Conservation (phyloP, 306 rosid genomes). For the Castanospermum australe region DNA sequence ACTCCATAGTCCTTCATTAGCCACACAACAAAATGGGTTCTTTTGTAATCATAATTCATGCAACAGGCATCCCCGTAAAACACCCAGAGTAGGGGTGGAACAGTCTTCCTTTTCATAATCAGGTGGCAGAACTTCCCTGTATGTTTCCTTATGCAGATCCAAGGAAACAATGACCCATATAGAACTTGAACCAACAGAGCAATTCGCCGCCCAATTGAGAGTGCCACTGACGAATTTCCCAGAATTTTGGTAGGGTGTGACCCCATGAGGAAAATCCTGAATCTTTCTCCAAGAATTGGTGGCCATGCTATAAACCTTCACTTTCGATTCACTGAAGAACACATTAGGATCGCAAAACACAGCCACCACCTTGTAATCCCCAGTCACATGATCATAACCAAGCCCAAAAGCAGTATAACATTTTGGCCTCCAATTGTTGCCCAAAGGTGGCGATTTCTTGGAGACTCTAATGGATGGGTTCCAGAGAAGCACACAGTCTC, state of each 20-base stretch:
- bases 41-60: slow-evolving; percentile 46
- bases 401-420: slow-evolving; percentile 54
- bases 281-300: slow-evolving; percentile 43
- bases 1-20: slow-evolving; percentile 47
- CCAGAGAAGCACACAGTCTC: slow-evolving; percentile 54
- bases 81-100: slow-evolving; percentile 44
- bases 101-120: slow-evolving; percentile 47
- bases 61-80: slow-evolving; percentile 35
- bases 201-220: slow-evolving; percentile 44
- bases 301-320: slow-evolving; percentile 35
- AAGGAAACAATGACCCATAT: slow-evolving; percentile 44
- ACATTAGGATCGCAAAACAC: slow-evolving; percentile 46
- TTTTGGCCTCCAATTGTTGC: slow-evolving; percentile 51
- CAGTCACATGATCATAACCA: slow-evolving; percentile 43
- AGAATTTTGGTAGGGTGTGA: slow-evolving; percentile 34
- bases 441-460: slow-evolving; percentile 52
- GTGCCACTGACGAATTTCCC: slow-evolving; percentile 50
- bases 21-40: slow-evolving; percentile 48
- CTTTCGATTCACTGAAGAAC: slow-evolving; percentile 39
- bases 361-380: slow-evolving; percentile 52
- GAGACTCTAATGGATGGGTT: slow-evolving; percentile 45
- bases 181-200: slow-evolving; percentile 22
- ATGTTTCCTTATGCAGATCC: slow-evolving; percentile 42
- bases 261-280: slow-evolving; percentile 48
- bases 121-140: slow-evolving; percentile 46